Conservation (phyloP, 2,329 filamentous ascomycete genomes). For the Ophiosphaerella narmari region DNA sequence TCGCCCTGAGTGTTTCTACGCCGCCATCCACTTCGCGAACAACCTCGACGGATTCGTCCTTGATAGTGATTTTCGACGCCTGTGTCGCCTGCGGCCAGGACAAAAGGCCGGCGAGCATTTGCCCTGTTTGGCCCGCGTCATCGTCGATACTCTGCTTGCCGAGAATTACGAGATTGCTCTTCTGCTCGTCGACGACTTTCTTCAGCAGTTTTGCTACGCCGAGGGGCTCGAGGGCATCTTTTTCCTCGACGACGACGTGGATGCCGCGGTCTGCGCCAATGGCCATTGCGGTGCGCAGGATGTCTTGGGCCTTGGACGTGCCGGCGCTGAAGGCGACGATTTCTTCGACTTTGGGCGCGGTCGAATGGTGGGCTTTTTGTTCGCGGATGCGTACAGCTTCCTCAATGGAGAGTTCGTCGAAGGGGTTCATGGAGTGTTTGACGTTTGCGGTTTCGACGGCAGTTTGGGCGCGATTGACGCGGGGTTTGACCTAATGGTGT, state of each 20-base stretch:
- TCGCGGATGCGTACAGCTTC: conserved; percentile 95
- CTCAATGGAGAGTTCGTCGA: conserved; percentile 97
- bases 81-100: conserved; percentile 95
- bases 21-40: conserved; percentile 95
- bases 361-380: conserved; percentile 59
- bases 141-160: conserved; percentile 99
- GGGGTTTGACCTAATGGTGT: conserved; percentile 65
- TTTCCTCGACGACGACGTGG: conserved; percentile 65
- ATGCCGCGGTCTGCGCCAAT: conserved; percentile 95
- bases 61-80: conserved; percentile 81
- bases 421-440: conserved; percentile 98
- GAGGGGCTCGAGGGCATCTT: conserved; percentile 84
- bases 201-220: conserved; percentile 87
- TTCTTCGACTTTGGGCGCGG: conserved; percentile 67
- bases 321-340: conserved; percentile 90
- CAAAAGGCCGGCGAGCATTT: conserved; percentile 93
- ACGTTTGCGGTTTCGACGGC: conserved; percentile 90
- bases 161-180: conserved; percentile 87
- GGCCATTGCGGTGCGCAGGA: conserved; percentile 94
- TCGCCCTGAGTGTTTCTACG: conserved; percentile 83
- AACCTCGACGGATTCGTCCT: conserved; percentile 72
- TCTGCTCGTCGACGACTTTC: conserved; percentile 79
- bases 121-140: conserved; percentile 92
- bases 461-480: conserved; percentile 74
- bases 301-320: conserved; percentile 83